Base-by-base conservation (phyloP, 768 basidiomycete species). In the Leucocoprinus sp. region DNA sequence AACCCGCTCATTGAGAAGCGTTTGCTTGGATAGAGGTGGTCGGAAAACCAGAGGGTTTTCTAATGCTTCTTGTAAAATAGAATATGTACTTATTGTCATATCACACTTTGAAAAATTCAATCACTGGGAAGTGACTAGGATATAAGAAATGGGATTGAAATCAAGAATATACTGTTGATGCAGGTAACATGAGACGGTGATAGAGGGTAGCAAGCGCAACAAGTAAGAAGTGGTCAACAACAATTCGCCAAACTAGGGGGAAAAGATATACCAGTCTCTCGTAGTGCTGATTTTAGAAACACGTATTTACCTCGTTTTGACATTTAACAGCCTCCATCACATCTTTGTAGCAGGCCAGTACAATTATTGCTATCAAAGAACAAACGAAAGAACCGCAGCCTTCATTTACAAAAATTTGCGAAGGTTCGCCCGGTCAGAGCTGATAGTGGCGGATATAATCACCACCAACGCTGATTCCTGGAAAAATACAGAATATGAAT, bases 381-480 rank as follows among this genome's bases (percentile, higher is more conserved):
- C 82, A 85, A 27, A 77, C 55, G 44, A 89, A 70, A 33, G 70
- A 77, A 22, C 87, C 85, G 82, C 84, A 87, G 8, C 85, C 86
- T 60, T 87, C 80, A 58, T 80, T 82, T 0, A 81, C 70, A 53
- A 86, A 87, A 53, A 85, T 82, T 62, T 64, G 28, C 75, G 68
- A 29, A 86, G 57, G 50, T 73, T 73, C 5, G 84, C 71, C 11
- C 82, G 72, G 54, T 89, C 85, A 5, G 75, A 75, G 8, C 81
- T 75, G 47, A 86, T 66, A 8, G 75, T 75, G 0, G 84, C 83
- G 8, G 74, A 78, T 82, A 87, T 86, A 86, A 59, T 87, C 87
- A 2, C 82, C 86, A 12, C 84, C 87, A 0, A 89, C 78, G 18
- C 86, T 86, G 12, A 90, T 63, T 0, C 87, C 87, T 26, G 88